Evolutionary conservation across 176 grass and related monocot species (phyloP), one percentile per base, ranked within the genome.

Genomic region (Cenchrus americanus): DNA sequence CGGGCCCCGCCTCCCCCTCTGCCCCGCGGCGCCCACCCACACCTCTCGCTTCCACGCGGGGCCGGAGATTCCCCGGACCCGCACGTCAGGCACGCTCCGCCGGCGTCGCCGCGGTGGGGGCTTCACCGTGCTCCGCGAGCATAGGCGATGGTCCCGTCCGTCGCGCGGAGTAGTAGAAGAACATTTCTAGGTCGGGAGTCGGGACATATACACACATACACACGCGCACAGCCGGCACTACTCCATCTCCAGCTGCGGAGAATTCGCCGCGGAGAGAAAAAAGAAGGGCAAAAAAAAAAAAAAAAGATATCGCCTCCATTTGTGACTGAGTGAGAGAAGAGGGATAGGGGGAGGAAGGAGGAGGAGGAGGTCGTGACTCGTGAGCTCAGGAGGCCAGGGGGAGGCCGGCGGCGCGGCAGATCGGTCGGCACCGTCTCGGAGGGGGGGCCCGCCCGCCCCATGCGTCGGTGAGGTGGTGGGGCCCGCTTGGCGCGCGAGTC

Each of bases 1-100:
- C n/a, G 11, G 67, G 3, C 12, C 18, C 10, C 8, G 10, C 13
- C 0, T 22, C 10, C 6, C 24, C 0, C 15, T 19, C 0, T n/a
- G n/a, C 6, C 5, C 3, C 1, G 0, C 9, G 0, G 0, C 11
- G 3, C 27, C 34, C 34, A 0, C 1, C 0, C 9, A 10, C 10
- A 14, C 5, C 8, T 0, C 10, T 41, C 68, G 2, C 81, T 68
- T 61, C 51, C 76, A 41, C n/a, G 15, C 15, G 82, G 87, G 51
- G 7, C 60, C 26, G 0, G 0, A 0, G 0, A 5, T 0, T 1
- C 0, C 0, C 4, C 0, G 69, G 37, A 19, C 82, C 87, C 76
- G 50, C 30, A 10, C 2, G 70, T 69, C 87, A 30, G 70, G 5
- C 1, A n/a, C 0, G 0, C 4, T 13, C 0, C 0, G 5, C 2